Base-by-base conservation (phyloP, 108 stramenopile genomes). In the Ochromonas danica region DNA sequence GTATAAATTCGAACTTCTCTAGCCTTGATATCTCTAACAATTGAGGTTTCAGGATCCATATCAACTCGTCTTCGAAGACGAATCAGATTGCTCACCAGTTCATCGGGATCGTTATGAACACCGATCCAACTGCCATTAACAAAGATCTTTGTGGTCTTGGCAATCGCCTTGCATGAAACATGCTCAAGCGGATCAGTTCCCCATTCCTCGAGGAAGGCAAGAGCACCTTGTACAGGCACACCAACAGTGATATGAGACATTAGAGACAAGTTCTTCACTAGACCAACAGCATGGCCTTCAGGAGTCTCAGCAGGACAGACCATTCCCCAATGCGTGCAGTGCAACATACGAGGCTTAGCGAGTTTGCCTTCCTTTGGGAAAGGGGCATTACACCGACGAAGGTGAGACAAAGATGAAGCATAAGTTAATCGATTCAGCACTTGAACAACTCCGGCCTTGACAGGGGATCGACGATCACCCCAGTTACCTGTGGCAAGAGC, bases 51-150 rank as follows among this genome's bases (percentile, higher is more conserved):
- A 0, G 95, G 91, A 83, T 95, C 96, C 82, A 98, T 94, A 79
- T 96, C 96, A 43, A 95, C 89, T 85, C 89, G 89, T 43, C 98
- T 89, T 71, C 97, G 92, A 17, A 95, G 88, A 10, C 89, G 88
- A 30, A 94, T 92, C 83, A 98, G 91, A 0, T 93, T 95, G 70
- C 92, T 87, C 57, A 94, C 95, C 70, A 88, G 70, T 1, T 40
- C 62, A 51, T 79, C 91, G 31, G 97, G 96, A 70, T 98, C 95
- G 38, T 92, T 91, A 81, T 96, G 94, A 62, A 98, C 91, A 22
- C 99, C 97, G n/a, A 97, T 91, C 94, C 97, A 96, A 80, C 93
- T 95, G 0, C 99, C 97, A 83, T 99, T 97, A 61, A 97, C 94
- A 83, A 98, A 97, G 42, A 98, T 95, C 87, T 95, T 96, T 71